Evolutionary conservation across 768 basidiomycete species (phyloP).

Genomic region (Boletus vinaceobasis): DNA sequence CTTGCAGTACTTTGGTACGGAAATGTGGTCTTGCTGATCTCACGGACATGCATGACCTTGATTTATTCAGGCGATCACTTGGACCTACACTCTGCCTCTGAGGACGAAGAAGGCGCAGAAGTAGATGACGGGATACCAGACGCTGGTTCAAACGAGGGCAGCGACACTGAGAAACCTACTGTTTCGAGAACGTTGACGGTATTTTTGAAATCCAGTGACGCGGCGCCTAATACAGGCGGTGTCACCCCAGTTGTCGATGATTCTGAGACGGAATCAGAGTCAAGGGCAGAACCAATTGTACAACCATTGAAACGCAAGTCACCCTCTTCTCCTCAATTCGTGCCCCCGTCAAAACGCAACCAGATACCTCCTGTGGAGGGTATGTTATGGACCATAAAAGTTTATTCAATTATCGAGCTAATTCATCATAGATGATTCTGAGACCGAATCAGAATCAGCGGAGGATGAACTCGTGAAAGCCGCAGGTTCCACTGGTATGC

Average conservation of each 20-base stretch:
- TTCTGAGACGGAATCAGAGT: constrained; percentile 36
- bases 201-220: constrained; percentile 9
- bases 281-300: constrained; percentile 15
- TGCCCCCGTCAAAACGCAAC: constrained; percentile 17
- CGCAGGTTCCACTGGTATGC: constrained; percentile 10
- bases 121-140: constrained; percentile 21
- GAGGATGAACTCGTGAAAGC: constrained; percentile 11
- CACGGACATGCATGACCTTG: not conserved
- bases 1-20: constrained; percentile 47
- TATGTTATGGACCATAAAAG: not conserved
- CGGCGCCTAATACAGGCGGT: not conserved
- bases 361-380: constrained; percentile 14
- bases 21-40: not conserved
- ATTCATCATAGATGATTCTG: constrained; percentile 35
- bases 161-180: constrained; percentile 19
- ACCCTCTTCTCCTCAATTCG: constrained; percentile 11
- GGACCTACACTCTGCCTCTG: constrained; percentile 52
- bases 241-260: constrained; percentile 10
- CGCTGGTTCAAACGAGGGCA: constrained; percentile 20
- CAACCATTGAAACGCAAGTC: constrained; percentile 24
- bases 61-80: constrained; percentile 36
- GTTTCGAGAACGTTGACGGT: constrained; percentile 24
- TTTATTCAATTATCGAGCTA: not conserved
- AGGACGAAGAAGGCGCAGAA: constrained; percentile 29
- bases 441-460: constrained; percentile 47